Percentiles rank a stretch among this genome's conserved stretches.
phyloP scores from a whole-genome alignment of 2,329 filamentous ascomycete genomes.

The Pleochaeta shiraiana region DNA sequence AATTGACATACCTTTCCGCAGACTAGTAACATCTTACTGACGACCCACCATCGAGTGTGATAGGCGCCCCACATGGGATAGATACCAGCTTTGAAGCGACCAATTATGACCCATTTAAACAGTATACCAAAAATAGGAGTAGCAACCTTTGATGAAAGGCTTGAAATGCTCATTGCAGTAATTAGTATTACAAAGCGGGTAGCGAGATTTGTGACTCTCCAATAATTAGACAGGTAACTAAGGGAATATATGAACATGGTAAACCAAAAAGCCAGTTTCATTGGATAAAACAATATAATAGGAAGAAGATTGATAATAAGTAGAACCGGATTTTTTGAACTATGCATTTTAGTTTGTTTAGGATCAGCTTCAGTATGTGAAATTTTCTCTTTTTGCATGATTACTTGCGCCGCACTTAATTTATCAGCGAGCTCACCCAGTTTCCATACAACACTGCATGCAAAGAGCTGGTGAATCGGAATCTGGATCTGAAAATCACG shows the following conservation, averaged over 20 bases:
- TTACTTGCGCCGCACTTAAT: background rate
- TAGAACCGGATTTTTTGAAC: conserved; percentile 27
- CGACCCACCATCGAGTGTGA: conserved; percentile 36
- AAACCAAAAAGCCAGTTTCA: conserved; percentile 30
- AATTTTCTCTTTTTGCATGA: background rate
- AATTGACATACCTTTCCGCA: conserved; percentile 20
- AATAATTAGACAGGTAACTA: conserved; percentile 20
- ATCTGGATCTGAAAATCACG: conserved; percentile 26
- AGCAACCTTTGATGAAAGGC: conserved; percentile 20
- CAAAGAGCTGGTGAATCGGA: conserved; percentile 30
- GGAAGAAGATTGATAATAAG: conserved; percentile 30
- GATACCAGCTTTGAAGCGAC: conserved; percentile 28
- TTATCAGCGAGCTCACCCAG: conserved; percentile 7
- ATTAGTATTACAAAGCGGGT: conserved; percentile 28
- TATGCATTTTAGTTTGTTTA: conserved; percentile 23
- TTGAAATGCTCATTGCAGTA: conserved; percentile 23
- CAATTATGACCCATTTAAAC: conserved; percentile 33
- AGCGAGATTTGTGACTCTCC: conserved; percentile 21
- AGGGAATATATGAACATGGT: conserved; percentile 28
- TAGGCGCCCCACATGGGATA: conserved; percentile 38
- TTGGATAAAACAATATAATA: conserved; percentile 26
- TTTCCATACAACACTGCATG: conserved; percentile 22
- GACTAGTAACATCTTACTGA: conserved; percentile 29
- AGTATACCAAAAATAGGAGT: conserved; percentile 27
- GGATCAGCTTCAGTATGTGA: background rate